Percentiles rank a stretch among this genome's conserved stretches.
phyloP scores from a whole-genome alignment of 1,284 basidiomycete species.

The Tylopilus sp. region DNA sequence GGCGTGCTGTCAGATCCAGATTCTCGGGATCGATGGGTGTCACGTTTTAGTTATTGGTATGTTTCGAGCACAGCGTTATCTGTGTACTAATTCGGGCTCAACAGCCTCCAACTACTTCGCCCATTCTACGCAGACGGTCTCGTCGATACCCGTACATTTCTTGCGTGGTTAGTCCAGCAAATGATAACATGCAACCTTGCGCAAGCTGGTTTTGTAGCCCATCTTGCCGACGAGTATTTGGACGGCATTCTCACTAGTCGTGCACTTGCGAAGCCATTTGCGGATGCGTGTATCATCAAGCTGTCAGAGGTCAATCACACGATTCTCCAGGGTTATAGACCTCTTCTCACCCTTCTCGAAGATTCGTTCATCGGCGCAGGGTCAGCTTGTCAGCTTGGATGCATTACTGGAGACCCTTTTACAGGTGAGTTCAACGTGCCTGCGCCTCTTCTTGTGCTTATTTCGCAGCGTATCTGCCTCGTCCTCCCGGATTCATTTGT shows the following conservation, averaged over 20 bases:
- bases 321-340: not conserved
- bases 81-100: constrained; percentile 18
- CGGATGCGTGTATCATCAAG: constrained; percentile 74
- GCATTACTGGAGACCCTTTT: constrained; percentile 64
- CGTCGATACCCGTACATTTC: constrained; percentile 84
- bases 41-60: constrained; percentile 86
- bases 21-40: constrained; percentile 80
- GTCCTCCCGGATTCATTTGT: constrained; percentile 78
- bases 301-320: constrained; percentile 72
- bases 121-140: constrained; percentile 86
- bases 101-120: constrained; percentile 79
- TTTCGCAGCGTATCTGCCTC: constrained; percentile 68
- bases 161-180: constrained; percentile 88
- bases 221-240: constrained; percentile 85
- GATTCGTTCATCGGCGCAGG: constrained; percentile 65
- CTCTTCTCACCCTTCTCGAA: constrained; percentile 36
- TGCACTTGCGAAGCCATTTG: constrained; percentile 72
- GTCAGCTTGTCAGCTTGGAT: constrained; percentile 69
- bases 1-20: constrained; percentile 79
- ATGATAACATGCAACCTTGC: constrained; percentile 83
- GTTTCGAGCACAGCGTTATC: constrained; percentile 1
- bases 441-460: constrained; percentile 16
- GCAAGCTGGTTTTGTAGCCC: constrained; percentile 85
- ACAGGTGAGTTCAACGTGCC: constrained; percentile 56
- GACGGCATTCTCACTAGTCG: constrained; percentile 77